These are phyloP conservation scores for Phyllosticta citrichinensis DNA, from an alignment of 2,329 filamentous ascomycete genomes.

Conservation along the genomic window DNA sequence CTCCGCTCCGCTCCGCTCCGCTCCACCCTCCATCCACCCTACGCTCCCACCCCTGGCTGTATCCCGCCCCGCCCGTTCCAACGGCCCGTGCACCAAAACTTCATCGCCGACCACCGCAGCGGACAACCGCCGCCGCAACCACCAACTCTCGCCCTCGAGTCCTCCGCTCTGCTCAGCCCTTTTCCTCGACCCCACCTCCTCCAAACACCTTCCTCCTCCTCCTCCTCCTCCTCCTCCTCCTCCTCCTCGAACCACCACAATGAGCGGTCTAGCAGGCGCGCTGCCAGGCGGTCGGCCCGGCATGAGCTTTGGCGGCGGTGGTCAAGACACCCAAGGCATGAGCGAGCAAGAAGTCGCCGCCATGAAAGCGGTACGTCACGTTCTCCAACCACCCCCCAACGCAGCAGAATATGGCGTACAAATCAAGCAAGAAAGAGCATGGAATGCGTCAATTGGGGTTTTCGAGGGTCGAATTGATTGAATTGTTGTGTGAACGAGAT, in stretches of 20 bases:
- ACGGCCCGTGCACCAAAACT: neutral
- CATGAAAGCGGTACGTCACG: slow-evolving; percentile 34
- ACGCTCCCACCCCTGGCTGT: too few species aligned
- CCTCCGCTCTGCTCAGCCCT: neutral
- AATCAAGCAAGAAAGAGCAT: neutral
- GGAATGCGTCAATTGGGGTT: neutral
- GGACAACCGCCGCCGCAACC: neutral
- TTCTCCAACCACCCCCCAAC: neutral
- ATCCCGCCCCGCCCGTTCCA: neutral
- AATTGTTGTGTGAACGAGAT: neutral
- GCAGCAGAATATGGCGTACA: neutral
- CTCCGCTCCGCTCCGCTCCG: too few species aligned
- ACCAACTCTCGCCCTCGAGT: neutral
- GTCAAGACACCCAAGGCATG: slow-evolving; percentile 19
- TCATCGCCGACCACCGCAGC: neutral
- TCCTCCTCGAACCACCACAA: neutral
- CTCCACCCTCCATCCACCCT: too few species aligned
- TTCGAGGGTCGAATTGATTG: neutral
- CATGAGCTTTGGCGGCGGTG: slow-evolving; percentile 1
- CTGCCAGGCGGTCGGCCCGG: slow-evolving; percentile 7
- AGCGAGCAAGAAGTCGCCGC: slow-evolving; percentile 38
- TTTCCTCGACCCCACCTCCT: neutral
- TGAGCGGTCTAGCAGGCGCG: slow-evolving; percentile 2
- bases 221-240: neutral
- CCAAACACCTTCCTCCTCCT: neutral